A percentile compares a stretch with the other conserved stretches of the same genome.
Conservation (phyloP, 2,329 filamentous ascomycete genomes). For the Rhinocladiella mackenziei region DNA sequence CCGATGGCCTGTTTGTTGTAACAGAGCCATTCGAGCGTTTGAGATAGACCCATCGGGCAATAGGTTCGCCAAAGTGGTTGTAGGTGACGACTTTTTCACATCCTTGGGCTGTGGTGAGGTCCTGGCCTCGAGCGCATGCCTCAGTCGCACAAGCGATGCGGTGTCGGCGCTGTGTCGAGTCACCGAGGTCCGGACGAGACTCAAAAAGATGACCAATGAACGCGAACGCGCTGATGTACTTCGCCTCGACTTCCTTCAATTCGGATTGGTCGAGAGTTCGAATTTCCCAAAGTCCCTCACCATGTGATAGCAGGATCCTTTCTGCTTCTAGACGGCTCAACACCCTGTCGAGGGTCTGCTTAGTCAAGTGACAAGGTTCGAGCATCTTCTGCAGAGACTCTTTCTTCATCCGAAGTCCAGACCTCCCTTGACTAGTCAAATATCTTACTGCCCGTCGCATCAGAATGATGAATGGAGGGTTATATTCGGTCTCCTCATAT, state of each 20-base stretch:
- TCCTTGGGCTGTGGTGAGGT: constrained; percentile 10
- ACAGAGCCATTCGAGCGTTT: background rate
- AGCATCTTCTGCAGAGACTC: constrained; percentile 4
- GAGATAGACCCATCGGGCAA: constrained; percentile 13
- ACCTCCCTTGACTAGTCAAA: constrained; percentile 2
- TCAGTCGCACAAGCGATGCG: constrained; percentile 2
- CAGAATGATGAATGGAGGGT: constrained; percentile 8
- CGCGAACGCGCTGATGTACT: constrained; percentile 10
- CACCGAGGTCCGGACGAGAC: background rate
- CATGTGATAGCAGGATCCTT: background rate
- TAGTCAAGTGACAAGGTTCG: constrained; percentile 4
- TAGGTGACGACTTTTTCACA: constrained; percentile 4
- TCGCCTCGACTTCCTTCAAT: constrained; percentile 3
- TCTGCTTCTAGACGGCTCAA: constrained; percentile 8
- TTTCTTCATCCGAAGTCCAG: constrained; percentile 3
- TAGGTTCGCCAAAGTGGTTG: constrained; percentile 7
- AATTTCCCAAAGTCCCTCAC: constrained; percentile 2
- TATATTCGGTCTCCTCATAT: background rate
- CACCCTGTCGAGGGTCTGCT: constrained; percentile 1
- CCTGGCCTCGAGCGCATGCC: constrained; percentile 9
- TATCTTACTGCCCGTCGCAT: constrained; percentile 7
- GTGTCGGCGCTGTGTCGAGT: background rate
- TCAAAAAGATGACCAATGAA: constrained; percentile 10
- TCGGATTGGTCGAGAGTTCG: constrained; percentile 1
- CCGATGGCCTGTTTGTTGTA: background rate